Conservation (phyloP, 345 rosid species). For the Populus ilicifolia region DNA sequence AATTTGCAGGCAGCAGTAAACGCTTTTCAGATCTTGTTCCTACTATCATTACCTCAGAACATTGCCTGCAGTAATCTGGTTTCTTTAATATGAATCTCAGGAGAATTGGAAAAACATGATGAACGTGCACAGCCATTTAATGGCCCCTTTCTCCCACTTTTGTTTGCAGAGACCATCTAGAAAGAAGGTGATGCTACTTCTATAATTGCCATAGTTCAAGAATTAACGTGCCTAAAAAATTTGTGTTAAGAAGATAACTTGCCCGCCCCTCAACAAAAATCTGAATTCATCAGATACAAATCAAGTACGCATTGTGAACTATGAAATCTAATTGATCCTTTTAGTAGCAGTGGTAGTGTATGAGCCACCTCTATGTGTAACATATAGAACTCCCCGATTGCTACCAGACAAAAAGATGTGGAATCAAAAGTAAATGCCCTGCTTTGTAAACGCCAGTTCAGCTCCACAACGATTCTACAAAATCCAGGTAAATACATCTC, state of each 20-base stretch:
- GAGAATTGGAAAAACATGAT: too few species aligned
- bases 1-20: too few species aligned
- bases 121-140: not conserved
- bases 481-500: conserved; percentile 18
- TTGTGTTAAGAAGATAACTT: not conserved
- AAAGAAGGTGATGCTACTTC: not conserved
- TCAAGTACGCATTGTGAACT: not conserved
- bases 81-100: too few species aligned
- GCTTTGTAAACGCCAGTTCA: conserved; percentile 15
- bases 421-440: conserved; percentile 12
- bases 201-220: not conserved
- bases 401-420: not conserved
- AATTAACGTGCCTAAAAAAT: not conserved
- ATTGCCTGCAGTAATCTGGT: too few species aligned
- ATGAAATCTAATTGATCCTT: not conserved
- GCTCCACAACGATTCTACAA: conserved; percentile 17
- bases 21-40: too few species aligned
- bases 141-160: not conserved
- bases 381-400: conserved; percentile 1
- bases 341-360: not conserved
- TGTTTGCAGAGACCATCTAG: not conserved
- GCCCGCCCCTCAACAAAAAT: not conserved
- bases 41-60: too few species aligned
- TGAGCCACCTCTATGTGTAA: not conserved
- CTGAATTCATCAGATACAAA: not conserved